Percentiles rank a stretch among this genome's conserved stretches.
Evolutionary conservation across 140 eudicot species (phyloP).

Genomic region (Erigeron philadelphicus): DNA sequence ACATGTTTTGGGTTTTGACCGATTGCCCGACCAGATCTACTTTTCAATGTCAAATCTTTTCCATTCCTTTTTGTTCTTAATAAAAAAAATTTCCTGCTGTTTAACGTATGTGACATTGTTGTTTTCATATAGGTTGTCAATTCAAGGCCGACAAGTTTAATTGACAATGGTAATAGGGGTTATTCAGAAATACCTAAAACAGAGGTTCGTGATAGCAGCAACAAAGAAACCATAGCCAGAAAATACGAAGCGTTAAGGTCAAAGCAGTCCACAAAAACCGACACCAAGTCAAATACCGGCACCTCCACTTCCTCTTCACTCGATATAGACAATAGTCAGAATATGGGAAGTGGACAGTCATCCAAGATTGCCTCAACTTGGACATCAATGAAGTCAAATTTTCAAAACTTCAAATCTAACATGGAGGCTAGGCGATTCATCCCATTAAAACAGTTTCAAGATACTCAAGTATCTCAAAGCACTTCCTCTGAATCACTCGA

Average conservation of each 20-base stretch:
- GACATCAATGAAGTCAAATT: conserved; percentile 60
- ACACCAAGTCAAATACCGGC: conserved; percentile 16
- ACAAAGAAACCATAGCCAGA: conserved; percentile 32
- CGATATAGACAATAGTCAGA: conserved; percentile 22
- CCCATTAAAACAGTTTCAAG: conserved; percentile 50
- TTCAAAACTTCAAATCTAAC: conserved; percentile 52
- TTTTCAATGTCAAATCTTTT: neutral
- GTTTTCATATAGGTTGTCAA: conserved; percentile 32
- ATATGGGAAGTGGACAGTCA: conserved; percentile 26
- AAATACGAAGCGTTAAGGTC: conserved; percentile 47
- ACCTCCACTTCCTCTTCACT: conserved; percentile 21
- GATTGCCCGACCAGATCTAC: neutral
- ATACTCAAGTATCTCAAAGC: conserved; percentile 29
- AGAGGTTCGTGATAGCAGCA: conserved; percentile 22
- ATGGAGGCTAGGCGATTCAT: conserved; percentile 55
- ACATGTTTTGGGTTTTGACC: neutral
- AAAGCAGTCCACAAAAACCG: conserved; percentile 28
- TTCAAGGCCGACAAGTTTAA: conserved; percentile 29
- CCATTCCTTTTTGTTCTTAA: neutral
- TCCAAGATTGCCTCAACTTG: conserved; percentile 61
- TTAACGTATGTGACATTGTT: neutral
- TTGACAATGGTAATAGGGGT: conserved; percentile 26
- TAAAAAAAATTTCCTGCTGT: neutral
- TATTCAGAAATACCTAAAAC: conserved; percentile 20
- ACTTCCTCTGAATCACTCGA: conserved; percentile 76